These are phyloP conservation scores for Limnanthes douglasii DNA, from an alignment of 345 rosid genomes.

Conservation along the genomic window DNA sequence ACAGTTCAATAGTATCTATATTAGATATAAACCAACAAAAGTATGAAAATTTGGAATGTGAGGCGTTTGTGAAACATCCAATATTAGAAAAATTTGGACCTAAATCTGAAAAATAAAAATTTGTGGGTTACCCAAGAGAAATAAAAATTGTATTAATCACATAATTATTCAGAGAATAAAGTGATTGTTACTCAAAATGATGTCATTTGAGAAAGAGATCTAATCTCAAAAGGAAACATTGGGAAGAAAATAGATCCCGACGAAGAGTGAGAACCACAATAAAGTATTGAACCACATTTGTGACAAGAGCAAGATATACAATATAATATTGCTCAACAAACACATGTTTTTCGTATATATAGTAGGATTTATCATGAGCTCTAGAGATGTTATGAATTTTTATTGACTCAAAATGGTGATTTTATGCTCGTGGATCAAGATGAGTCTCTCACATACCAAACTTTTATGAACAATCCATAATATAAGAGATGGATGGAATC, in stretches of 20 bases:
- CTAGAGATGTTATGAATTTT: too few species aligned
- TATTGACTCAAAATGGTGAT: too few species aligned
- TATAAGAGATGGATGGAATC: too few species aligned
- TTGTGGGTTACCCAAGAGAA: too few species aligned
- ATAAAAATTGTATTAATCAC: too few species aligned
- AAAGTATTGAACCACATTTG: background rate
- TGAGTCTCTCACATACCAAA: background rate
- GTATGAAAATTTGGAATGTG: background rate
- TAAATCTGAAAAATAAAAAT: too few species aligned
- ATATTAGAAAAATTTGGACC: background rate
- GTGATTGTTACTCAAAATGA: background rate
- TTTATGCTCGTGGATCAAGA: background rate
- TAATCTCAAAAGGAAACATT: background rate
- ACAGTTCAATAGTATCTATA: too few species aligned
- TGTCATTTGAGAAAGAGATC: background rate
- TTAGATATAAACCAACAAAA: too few species aligned
- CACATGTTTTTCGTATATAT: background rate
- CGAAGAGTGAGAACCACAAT: background rate
- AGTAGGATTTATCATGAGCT: background rate
- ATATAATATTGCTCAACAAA: background rate
- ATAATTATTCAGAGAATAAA: background rate
- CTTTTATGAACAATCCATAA: background rate
- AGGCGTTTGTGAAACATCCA: background rate
- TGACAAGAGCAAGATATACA: background rate
- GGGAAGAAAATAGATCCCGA: background rate